Percentiles rank a stretch among this genome's conserved stretches.
Evolutionary conservation across 495 filamentous ascomycete genomes (phyloP).

Genomic region (Lichenothelia convexa): DNA sequence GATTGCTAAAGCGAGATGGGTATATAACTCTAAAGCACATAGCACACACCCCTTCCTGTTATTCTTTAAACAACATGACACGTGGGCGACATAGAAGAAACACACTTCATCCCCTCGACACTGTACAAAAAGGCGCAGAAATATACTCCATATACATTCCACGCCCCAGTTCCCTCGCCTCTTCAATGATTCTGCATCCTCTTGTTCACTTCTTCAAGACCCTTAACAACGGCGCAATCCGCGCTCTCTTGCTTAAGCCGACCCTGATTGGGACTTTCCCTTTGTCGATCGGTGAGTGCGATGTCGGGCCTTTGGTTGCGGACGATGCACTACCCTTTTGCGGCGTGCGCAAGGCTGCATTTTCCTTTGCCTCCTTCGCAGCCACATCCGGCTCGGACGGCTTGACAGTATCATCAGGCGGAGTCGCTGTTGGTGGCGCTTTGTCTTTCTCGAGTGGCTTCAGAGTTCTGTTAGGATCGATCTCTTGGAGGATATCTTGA

Average conservation of each 20-base stretch:
- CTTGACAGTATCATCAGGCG: slow-evolving; percentile 3
- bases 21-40: too few relatives aligned
- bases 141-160: too few relatives aligned
- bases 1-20: too few relatives aligned
- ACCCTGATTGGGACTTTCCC: slow-evolving; percentile 43
- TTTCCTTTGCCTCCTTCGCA: too few relatives aligned
- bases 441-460: neutral
- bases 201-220: slow-evolving; percentile 45
- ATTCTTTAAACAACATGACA: too few relatives aligned
- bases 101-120: too few relatives aligned
- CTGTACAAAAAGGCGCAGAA: too few relatives aligned
- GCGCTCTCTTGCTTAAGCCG: slow-evolving; percentile 44
- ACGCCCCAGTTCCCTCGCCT: too few relatives aligned
- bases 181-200: too few relatives aligned
- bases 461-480: neutral
- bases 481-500: neutral
- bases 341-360: slow-evolving; percentile 2
- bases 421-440: neutral
- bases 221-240: slow-evolving; percentile 49
- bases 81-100: too few relatives aligned
- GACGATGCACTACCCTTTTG: neutral
- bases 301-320: slow-evolving; percentile 6
- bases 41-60: too few relatives aligned
- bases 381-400: slow-evolving; percentile 1
- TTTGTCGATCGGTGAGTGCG: slow-evolving; percentile 31